Conservation (phyloP, 202 grass and related monocot genomes). For the Musa balbisiana region DNA sequence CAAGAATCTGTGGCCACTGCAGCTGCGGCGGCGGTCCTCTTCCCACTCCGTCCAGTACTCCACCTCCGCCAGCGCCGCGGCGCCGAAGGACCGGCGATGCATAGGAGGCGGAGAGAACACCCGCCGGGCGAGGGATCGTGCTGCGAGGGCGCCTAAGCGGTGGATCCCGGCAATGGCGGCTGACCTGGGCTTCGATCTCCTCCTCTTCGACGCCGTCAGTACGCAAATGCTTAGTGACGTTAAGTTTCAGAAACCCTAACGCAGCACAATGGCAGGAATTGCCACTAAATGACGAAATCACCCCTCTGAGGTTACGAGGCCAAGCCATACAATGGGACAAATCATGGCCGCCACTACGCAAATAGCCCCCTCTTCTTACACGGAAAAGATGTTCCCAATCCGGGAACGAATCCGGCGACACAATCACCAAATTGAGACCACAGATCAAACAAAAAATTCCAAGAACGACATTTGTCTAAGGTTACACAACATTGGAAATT, state of each 20-base stretch:
- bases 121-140: background rate
- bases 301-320: background rate
- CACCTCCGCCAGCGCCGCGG: constrained; percentile 43
- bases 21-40: constrained; percentile 26
- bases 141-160: constrained; percentile 4
- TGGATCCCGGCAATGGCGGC: constrained; percentile 28
- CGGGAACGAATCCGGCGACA: background rate
- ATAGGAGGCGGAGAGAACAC: background rate
- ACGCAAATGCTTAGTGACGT: no score
- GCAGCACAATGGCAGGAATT: no score
- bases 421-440: background rate
- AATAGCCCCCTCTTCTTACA: no score
- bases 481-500: no score
- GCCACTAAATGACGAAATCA: background rate
- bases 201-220: background rate
- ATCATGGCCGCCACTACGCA: background rate
- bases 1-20: background rate
- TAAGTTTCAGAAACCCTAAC: background rate
- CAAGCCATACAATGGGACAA: background rate
- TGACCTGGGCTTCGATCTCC: constrained; percentile 13
- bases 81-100: constrained; percentile 19
- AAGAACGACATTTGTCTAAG: background rate
- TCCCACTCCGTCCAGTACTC: constrained; percentile 56
- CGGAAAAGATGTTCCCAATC: no score
- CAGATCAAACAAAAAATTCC: background rate